Conservation (phyloP, 2,329 filamentous ascomycete species). For the Beauveria scarabaeidicola region DNA sequence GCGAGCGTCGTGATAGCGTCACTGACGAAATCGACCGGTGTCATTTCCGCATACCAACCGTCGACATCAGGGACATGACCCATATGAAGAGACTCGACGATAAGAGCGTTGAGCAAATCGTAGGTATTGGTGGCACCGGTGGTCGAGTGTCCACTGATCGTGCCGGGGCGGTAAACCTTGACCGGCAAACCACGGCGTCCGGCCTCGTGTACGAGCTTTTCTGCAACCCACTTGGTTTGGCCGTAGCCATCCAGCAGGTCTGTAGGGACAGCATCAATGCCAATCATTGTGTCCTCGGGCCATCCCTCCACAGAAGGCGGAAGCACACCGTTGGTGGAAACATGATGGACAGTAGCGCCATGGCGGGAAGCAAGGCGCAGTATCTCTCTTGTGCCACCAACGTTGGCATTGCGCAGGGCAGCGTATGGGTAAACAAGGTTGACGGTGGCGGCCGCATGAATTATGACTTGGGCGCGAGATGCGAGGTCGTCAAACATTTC, state of each 20-base stretch:
- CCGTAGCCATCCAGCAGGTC: slow-evolving; percentile 67
- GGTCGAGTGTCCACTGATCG: slow-evolving; percentile 68
- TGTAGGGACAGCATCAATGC: slow-evolving; percentile 58
- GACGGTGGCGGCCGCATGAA: slow-evolving; percentile 71
- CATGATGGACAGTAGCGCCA: slow-evolving; percentile 66
- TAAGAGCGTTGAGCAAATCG: slow-evolving; percentile 66
- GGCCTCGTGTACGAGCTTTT: slow-evolving; percentile 64
- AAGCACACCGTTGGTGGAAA: slow-evolving; percentile 74
- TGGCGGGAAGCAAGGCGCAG: slow-evolving; percentile 59
- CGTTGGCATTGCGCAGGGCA: slow-evolving; percentile 63
- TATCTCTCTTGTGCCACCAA: slow-evolving; percentile 70
- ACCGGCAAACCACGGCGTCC: slow-evolving; percentile 60
- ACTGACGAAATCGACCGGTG: slow-evolving; percentile 73
- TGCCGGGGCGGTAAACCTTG: slow-evolving; percentile 64
- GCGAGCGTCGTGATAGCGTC: slow-evolving; percentile 63
- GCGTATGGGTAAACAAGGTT: slow-evolving; percentile 78
- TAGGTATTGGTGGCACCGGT: slow-evolving; percentile 71
- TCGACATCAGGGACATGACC: slow-evolving; percentile 62
- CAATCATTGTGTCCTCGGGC: slow-evolving; percentile 60
- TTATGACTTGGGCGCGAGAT: slow-evolving; percentile 58
- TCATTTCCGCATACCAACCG: slow-evolving; percentile 76
- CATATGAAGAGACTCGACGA: slow-evolving; percentile 69
- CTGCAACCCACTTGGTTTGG: slow-evolving; percentile 75
- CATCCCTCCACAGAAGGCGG: slow-evolving; percentile 62
- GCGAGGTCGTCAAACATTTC: slow-evolving; percentile 59